phyloP scores from a whole-genome alignment of 768 basidiomycete genomes.

The Suillus americanus region DNA sequence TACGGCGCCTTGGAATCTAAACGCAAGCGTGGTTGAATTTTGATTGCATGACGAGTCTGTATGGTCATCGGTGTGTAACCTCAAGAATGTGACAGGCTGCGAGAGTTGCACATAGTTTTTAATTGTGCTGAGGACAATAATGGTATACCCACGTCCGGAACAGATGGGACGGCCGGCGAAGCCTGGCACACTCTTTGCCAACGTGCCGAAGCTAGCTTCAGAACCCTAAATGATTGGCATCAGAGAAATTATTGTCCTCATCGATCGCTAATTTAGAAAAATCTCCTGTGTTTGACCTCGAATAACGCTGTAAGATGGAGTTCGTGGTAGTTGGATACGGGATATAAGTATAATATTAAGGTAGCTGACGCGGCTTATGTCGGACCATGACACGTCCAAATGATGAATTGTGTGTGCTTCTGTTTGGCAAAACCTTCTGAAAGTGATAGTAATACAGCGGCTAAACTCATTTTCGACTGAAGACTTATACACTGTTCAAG shows the following conservation, averaged over 20 bases:
- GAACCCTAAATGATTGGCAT: constrained; percentile 86
- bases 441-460: background rate
- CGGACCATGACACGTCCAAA: constrained; percentile 20
- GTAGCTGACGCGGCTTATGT: constrained; percentile 35
- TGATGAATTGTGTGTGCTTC: background rate
- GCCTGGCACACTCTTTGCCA: constrained; percentile 67
- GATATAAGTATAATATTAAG: background rate
- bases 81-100: constrained; percentile 88
- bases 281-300: constrained; percentile 50
- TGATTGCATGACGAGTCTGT: constrained; percentile 97
- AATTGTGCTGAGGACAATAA: background rate
- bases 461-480: background rate
- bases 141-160: constrained; percentile 65
- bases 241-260: constrained; percentile 64
- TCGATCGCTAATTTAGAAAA: constrained; percentile 47
- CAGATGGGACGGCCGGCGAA: constrained; percentile 67
- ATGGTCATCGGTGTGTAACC: constrained; percentile 95
- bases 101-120: background rate
- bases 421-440: constrained; percentile 2
- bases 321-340: constrained; percentile 27
- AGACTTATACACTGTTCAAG: background rate
- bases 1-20: constrained; percentile 94
- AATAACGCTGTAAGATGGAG: constrained; percentile 63
- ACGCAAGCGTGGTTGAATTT: constrained; percentile 96
- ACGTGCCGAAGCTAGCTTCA: constrained; percentile 71